phyloP scores from a whole-genome alignment of 2,329 filamentous ascomycete species.

The Claviceps capensis region DNA sequence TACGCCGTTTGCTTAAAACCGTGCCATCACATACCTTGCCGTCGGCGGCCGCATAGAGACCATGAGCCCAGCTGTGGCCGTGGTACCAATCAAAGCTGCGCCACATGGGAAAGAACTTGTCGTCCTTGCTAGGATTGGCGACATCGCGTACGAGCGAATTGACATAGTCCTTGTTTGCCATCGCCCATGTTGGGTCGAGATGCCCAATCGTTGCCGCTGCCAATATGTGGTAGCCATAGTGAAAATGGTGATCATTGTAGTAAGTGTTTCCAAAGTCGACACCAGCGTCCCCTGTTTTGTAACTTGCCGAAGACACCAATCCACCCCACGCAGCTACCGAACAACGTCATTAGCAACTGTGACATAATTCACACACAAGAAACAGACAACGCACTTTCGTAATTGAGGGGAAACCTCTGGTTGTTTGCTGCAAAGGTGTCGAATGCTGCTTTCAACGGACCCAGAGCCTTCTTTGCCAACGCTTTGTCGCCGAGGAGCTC shows the following conservation, averaged over 20 bases:
- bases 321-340: conserved; percentile 57
- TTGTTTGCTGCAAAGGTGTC: conserved; percentile 51
- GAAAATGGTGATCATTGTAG: conserved; percentile 66
- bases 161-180: conserved; percentile 62
- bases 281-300: conserved; percentile 51
- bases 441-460: conserved; percentile 52
- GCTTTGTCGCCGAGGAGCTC: conserved; percentile 46
- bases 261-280: conserved; percentile 83
- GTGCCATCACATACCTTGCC: conserved; percentile 44
- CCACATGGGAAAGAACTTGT: conserved; percentile 67
- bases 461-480: conserved; percentile 43
- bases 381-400: conserved; percentile 38
- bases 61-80: conserved; percentile 88
- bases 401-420: conserved; percentile 52
- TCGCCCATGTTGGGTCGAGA: conserved; percentile 62
- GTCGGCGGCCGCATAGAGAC: conserved; percentile 54
- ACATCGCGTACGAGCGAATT: conserved; percentile 72
- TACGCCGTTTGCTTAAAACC: no score
- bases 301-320: conserved; percentile 63
- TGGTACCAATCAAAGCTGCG: conserved; percentile 88
- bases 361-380: neutral
- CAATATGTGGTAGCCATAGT: conserved; percentile 83
- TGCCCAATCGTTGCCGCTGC: conserved; percentile 71
- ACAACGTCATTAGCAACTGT: neutral
- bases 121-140: conserved; percentile 59